These are phyloP conservation scores for Plasmodium gonderi DNA, from an alignment of 169 alveolate genomes.

Conservation along the genomic window DNA sequence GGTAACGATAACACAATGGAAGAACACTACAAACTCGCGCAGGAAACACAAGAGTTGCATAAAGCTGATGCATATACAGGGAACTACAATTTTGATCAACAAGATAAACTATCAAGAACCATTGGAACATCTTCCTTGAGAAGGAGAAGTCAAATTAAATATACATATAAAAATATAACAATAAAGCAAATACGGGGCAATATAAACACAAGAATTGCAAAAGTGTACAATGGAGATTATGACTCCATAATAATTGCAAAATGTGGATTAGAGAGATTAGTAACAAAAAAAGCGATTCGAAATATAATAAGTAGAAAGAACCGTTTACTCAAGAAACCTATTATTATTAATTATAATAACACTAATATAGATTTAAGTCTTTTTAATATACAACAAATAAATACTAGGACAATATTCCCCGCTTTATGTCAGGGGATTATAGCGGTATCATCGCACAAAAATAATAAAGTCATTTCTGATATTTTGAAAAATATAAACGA, in stretches of 20 bases:
- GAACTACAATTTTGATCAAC: background rate
- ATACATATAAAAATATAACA: slow-evolving; percentile 37
- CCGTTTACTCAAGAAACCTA: background rate
- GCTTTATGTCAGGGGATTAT: slow-evolving; percentile 72
- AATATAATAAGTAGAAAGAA: background rate
- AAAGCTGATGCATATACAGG: background rate
- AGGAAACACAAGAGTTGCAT: background rate
- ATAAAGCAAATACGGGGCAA: slow-evolving; percentile 40
- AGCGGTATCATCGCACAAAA: slow-evolving; percentile 42
- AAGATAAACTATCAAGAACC: background rate
- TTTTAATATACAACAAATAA: slow-evolving; percentile 53
- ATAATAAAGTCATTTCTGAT: slow-evolving; percentile 1
- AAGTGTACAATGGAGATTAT: slow-evolving; percentile 24
- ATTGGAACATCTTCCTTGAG: slow-evolving; percentile 62
- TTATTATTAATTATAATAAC: slow-evolving; percentile 17
- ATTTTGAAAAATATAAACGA: slow-evolving; percentile 50
- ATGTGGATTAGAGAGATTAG: slow-evolving; percentile 65
- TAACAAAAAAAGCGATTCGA: background rate
- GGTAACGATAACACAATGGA: background rate
- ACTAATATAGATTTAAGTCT: slow-evolving; percentile 3
- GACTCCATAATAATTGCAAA: slow-evolving; percentile 58
- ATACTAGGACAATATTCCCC: slow-evolving; percentile 30
- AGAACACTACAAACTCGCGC: background rate
- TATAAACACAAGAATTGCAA: slow-evolving; percentile 61
- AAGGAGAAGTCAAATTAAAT: slow-evolving; percentile 57